Base-by-base conservation (phyloP, 2,329 filamentous ascomycete species). In the Ceratocystis variospora region DNA sequence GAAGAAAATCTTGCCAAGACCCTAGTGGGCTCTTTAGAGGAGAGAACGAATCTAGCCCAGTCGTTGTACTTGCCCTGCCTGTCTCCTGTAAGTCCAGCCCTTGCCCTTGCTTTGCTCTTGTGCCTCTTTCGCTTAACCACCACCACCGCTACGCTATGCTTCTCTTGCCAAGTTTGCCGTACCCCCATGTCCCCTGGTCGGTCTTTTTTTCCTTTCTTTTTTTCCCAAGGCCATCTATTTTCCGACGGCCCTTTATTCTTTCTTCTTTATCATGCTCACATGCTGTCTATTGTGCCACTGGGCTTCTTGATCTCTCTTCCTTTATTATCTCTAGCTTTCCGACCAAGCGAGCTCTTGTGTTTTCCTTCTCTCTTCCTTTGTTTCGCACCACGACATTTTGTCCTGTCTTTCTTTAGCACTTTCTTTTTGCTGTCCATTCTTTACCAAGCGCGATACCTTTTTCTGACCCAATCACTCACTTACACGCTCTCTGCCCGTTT, bases 371-470 rank as follows among this genome's bases (percentile, higher is more conserved):
- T 59, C 55, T 17, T 59, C 55, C 25, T 62, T 41, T 62, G 61
- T 62, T 75, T 79, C 55, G 28, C 55, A 17, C 31, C 33, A 59
- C 55, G 55, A 33, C 55, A 33, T 25, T 46, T 62, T 28, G 19
- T 45, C 28, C 31, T 15, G 25, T 65, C 33, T 25, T 45, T 65
- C 10, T 7, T 59, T 65, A 65, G 63, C 63, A 65, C 31, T 59
- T 33, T 59, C 37, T 66, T 66, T 53, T 66, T 66, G 37, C 57
- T 45, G 22, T 61, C 61, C 61, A 45, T 45, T 63, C 50, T 33
- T 59, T 59, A 59, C 55, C 25, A 37, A 37, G 7, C 31, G 25
- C 55, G 5, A 33, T 33, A 59, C 8, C 12, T 8, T 57, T 2
- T 10, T 31, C 53, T 53, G 37, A n/a, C 22, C 25, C 15, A 5